Evolutionary conservation across 2,329 filamentous ascomycete species (phyloP).

Genomic region (Talaromyces albobiverticillius): DNA sequence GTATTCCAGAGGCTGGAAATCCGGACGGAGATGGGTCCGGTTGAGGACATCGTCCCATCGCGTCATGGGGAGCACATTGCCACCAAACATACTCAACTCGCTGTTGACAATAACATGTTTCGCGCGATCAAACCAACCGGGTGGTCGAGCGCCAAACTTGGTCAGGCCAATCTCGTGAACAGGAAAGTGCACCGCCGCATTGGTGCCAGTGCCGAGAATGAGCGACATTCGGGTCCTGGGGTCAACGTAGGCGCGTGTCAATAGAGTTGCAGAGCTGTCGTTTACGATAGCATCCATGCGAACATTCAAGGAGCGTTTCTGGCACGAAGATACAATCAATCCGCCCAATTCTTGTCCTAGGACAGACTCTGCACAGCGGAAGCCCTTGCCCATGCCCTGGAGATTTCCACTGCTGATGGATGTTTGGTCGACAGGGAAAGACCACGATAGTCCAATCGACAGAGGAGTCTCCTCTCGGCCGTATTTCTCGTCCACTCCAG

Average conservation of each 20-base stretch:
- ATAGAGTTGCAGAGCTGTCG: constrained; percentile 59
- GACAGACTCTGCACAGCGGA: constrained; percentile 58
- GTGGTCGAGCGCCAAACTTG: constrained; percentile 57
- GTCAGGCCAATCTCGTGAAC: constrained; percentile 50
- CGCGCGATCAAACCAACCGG: constrained; percentile 56
- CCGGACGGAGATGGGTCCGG: constrained; percentile 53
- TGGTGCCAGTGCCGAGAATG: constrained; percentile 64
- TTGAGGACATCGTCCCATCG: constrained; percentile 63
- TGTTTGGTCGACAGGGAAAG: constrained; percentile 65
- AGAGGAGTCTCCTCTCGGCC: constrained; percentile 40
- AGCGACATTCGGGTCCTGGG: constrained; percentile 60
- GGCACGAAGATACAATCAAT: constrained; percentile 59
- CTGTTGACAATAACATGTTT: constrained; percentile 63
- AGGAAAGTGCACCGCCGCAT: constrained; percentile 62
- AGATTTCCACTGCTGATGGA: constrained; percentile 57
- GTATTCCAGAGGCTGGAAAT: constrained; percentile 65
- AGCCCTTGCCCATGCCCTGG: constrained; percentile 65
- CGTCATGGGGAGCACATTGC: constrained; percentile 55
- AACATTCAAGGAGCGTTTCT: constrained; percentile 53
- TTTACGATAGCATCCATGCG: constrained; percentile 63
- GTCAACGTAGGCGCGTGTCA: constrained; percentile 62
- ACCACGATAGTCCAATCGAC: constrained; percentile 63
- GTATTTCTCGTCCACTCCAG: constrained; percentile 39
- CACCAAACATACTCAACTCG: constrained; percentile 65
- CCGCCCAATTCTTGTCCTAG: constrained; percentile 59